Conservation (phyloP, 2,329 filamentous ascomycete species). For the Nigrospora oryzae region DNA sequence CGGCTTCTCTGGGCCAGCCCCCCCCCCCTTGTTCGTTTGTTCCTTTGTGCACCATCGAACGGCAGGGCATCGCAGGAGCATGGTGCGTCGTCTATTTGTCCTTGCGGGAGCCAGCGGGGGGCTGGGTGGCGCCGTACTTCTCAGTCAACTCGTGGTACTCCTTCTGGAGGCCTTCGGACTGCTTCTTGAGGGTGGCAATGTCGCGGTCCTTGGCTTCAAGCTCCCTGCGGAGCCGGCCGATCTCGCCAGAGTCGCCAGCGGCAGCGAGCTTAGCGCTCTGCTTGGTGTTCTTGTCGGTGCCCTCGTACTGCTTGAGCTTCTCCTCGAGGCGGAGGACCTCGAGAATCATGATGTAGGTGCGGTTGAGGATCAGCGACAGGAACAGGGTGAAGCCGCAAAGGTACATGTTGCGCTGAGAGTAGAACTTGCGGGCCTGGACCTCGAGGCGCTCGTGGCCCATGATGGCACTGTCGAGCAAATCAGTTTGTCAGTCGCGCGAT, state of each 20-base stretch:
- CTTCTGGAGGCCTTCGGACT: conserved; percentile 71
- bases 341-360: conserved; percentile 95
- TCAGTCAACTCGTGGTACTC: conserved; percentile 86
- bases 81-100: conserved; percentile 28
- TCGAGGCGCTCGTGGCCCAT: conserved; percentile 94
- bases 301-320: conserved; percentile 77
- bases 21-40: too few relatives aligned
- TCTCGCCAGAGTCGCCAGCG: conserved; percentile 67
- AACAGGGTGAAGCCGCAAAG: conserved; percentile 99
- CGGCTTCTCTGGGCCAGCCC: too few relatives aligned
- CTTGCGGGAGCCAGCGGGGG: conserved; percentile 49
- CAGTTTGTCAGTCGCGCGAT: too few relatives aligned
- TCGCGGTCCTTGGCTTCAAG: conserved; percentile 75
- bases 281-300: conserved; percentile 50
- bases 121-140: conserved; percentile 57
- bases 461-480: conserved; percentile 37
- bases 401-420: conserved; percentile 99
- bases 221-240: conserved; percentile 61
- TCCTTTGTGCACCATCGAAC: too few relatives aligned
- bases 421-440: conserved; percentile 99
- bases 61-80: too few relatives aligned
- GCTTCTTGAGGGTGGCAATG: conserved; percentile 84
- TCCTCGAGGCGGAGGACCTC: conserved; percentile 88
- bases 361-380: conserved; percentile 96
- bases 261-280: conserved; percentile 63